Evolutionary conservation across 2,329 filamentous ascomycete genomes (phyloP).

Genomic region (Aureobasidium subglaciale): DNA sequence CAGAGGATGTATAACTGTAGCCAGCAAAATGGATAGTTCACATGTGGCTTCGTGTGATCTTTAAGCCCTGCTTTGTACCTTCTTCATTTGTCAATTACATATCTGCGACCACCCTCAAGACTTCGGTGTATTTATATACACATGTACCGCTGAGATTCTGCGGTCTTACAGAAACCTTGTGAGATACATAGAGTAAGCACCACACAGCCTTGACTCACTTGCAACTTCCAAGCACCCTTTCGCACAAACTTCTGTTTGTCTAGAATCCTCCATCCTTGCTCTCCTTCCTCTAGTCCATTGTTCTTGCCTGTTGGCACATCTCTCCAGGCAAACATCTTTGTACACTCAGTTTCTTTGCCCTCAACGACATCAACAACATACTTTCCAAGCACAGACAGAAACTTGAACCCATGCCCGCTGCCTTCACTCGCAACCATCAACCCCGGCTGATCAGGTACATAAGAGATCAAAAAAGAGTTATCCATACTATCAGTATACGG

Average conservation of each 20-base stretch:
- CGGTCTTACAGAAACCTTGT: no score
- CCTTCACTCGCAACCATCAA: slow-evolving; percentile 27
- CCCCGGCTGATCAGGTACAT: not conserved
- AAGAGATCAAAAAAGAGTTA: slow-evolving; percentile 18
- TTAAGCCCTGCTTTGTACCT: no score
- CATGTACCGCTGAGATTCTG: no score
- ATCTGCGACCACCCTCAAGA: no score
- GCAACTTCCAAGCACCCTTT: slow-evolving; percentile 20
- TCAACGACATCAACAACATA: slow-evolving; percentile 25
- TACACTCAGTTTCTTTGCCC: slow-evolving; percentile 20
- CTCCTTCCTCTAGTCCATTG: slow-evolving; percentile 26
- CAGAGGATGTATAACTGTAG: no score
- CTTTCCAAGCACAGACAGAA: slow-evolving; percentile 26
- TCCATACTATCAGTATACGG: slow-evolving; percentile 20
- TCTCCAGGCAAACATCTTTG: slow-evolving; percentile 22
- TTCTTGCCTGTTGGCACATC: slow-evolving; percentile 19
- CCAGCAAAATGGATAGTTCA: no score
- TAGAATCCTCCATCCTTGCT: slow-evolving; percentile 23
- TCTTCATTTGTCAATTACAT: no score
- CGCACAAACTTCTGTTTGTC: slow-evolving; percentile 24
- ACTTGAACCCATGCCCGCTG: slow-evolving; percentile 29
- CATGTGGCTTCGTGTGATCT: no score
- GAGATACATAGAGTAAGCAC: no score
- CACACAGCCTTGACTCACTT: not conserved
- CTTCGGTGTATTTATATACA: no score